A percentile compares a stretch with the other conserved stretches of the same genome.
phyloP scores from a whole-genome alignment of 306 rosid genomes.

The Vigna unguiculata region DNA sequence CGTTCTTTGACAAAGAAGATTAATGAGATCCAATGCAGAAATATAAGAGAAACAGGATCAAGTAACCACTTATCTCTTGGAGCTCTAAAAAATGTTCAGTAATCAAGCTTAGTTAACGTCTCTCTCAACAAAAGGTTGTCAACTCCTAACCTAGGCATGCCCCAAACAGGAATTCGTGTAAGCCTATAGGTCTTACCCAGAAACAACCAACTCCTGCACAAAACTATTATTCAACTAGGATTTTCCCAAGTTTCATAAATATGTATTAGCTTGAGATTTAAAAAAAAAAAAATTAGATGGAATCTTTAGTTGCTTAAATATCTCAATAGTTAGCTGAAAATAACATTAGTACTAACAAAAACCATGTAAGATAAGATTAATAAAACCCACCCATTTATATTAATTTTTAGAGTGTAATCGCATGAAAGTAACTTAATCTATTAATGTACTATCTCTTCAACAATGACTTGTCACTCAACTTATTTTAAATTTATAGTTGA shows the following conservation, averaged over 20 bases:
- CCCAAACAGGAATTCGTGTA: no score
- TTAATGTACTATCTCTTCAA: neutral
- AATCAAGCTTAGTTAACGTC: no score
- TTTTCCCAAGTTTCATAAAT: neutral
- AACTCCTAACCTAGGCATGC: no score
- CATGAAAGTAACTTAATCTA: neutral
- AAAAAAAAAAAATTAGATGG: constrained; percentile 6
- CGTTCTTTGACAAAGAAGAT: no score
- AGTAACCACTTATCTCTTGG: no score
- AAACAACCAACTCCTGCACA: no score
- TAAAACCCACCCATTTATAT: constrained; percentile 16
- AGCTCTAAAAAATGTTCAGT: no score
- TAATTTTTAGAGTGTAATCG: constrained; percentile 15
- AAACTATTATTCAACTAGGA: no score
- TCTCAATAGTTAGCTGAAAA: neutral
- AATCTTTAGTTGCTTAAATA: constrained; percentile 14
- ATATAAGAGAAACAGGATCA: no score
- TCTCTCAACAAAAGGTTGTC: no score
- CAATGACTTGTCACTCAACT: neutral
- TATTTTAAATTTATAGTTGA: neutral
- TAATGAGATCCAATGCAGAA: no score
- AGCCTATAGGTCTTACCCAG: no score
- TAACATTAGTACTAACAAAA: neutral
- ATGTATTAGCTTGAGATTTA: neutral
- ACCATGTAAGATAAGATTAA: neutral